A percentile compares a stretch with the other conserved stretches of the same genome.
These are phyloP conservation scores for Bryum argenteum DNA, from an alignment of 225 moss, liverwort and hornwort species.

Conservation along the genomic window DNA sequence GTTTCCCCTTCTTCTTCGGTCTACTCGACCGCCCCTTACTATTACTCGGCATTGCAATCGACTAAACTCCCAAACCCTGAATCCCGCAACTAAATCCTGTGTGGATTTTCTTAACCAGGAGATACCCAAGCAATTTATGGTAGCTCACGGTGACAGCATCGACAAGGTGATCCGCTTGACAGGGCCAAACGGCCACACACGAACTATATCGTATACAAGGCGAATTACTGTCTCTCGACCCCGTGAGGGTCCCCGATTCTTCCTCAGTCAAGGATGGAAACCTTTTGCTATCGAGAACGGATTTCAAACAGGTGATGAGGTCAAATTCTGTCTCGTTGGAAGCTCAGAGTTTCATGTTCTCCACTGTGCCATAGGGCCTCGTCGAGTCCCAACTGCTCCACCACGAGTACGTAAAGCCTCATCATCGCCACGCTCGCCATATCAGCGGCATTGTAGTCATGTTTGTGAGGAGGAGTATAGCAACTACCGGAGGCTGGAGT, in stretches of 20 bases:
- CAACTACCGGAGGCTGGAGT: constrained; percentile 17
- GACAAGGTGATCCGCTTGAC: constrained; percentile 13
- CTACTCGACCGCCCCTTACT: no score
- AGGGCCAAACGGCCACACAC: constrained; percentile 21
- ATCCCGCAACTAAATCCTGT: no score
- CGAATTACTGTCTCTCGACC: not conserved
- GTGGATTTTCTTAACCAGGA: no score
- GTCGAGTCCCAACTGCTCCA: not conserved
- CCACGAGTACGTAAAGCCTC: not conserved
- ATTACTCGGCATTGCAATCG: no score
- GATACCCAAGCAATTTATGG: constrained; percentile 24
- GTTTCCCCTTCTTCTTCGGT: no score
- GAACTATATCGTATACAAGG: not conserved
- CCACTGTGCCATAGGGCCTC: not conserved
- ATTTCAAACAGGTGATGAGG: constrained; percentile 23
- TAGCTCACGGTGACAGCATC: constrained; percentile 18
- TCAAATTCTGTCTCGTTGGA: constrained; percentile 31
- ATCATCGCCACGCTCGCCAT: not conserved
- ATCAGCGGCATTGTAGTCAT: not conserved
- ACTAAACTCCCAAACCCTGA: no score
- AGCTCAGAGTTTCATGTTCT: constrained; percentile 27
- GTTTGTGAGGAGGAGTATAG: constrained; percentile 12
- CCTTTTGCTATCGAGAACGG: constrained; percentile 24
- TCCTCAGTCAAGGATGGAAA: constrained; percentile 15
- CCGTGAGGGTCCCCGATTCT: constrained; percentile 1